Evolutionary conservation across 83 land plant genomes (phyloP).

Genomic region (Picea abies): DNA sequence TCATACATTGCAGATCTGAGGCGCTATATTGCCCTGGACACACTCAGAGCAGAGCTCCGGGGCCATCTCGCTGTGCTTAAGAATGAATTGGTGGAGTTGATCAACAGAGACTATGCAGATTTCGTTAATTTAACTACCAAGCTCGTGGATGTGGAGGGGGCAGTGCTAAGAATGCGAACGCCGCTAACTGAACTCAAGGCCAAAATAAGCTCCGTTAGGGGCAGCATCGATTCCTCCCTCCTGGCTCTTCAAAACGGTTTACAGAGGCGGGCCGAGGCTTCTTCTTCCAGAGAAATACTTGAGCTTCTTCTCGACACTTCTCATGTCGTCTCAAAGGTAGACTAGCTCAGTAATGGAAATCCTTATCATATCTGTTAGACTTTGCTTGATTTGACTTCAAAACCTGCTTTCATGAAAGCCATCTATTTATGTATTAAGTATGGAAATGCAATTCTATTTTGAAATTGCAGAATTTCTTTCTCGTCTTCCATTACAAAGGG

Average conservation of each 20-base stretch:
- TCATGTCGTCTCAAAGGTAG: conserved; percentile 95
- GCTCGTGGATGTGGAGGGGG: conserved; percentile 91
- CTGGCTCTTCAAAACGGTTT: conserved; percentile 63
- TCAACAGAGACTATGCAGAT: conserved; percentile 95
- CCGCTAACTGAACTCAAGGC: conserved; percentile 78
- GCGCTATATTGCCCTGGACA: conserved; percentile 91
- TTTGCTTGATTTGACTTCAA: background rate
- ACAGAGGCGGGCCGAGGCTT: conserved; percentile 73
- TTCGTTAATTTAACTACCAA: conserved; percentile 90
- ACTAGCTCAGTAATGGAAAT: background rate
- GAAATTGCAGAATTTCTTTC: too few relatives aligned
- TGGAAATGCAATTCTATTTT: too few relatives aligned
- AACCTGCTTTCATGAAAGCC: background rate
- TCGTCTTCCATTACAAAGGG: too few relatives aligned
- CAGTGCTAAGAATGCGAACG: conserved; percentile 83
- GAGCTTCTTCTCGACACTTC: conserved; percentile 92
- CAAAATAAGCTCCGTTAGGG: conserved; percentile 62
- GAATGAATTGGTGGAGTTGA: conserved; percentile 89
- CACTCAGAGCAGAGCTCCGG: conserved; percentile 80
- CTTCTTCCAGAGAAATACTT: conserved; percentile 74
- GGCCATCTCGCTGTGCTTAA: conserved; percentile 76
- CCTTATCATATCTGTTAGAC: background rate
- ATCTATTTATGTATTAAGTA: too few relatives aligned
- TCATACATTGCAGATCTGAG: conserved; percentile 90
- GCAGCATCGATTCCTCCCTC: conserved; percentile 52